Conservation (phyloP, 2,329 filamentous ascomycete genomes). For the Cladophialophora yegresii region DNA sequence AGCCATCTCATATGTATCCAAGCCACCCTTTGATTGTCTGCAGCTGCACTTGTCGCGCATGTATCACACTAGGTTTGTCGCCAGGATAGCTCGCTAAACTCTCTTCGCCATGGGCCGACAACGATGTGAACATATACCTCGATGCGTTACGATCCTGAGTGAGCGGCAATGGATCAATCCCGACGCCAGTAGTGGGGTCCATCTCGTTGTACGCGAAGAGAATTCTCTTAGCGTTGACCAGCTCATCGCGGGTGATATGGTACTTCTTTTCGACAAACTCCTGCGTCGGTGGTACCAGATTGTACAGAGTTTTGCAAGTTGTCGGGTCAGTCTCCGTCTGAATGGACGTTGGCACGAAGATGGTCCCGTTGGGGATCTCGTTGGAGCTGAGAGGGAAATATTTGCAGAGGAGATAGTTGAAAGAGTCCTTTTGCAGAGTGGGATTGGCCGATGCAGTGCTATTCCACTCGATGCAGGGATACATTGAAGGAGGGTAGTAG, state of each 20-base stretch:
- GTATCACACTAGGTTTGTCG: slow-evolving; percentile 7
- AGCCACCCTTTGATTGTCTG: slow-evolving; percentile 18
- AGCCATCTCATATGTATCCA: background rate
- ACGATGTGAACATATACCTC: slow-evolving; percentile 14
- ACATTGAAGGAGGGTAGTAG: background rate
- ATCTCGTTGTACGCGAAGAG: slow-evolving; percentile 19
- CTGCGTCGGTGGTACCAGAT: slow-evolving; percentile 7
- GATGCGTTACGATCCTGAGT: slow-evolving; percentile 17
- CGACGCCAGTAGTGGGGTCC: slow-evolving; percentile 15
- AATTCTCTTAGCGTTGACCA: slow-evolving; percentile 11
- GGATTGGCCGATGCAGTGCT: slow-evolving; percentile 5
- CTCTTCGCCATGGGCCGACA: slow-evolving; percentile 15
- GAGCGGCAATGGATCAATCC: slow-evolving; percentile 12
- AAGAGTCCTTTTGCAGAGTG: slow-evolving; percentile 6
- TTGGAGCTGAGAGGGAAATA: slow-evolving; percentile 16
- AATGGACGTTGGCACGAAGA: slow-evolving; percentile 12
- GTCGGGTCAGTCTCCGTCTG: slow-evolving; percentile 1
- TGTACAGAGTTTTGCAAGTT: slow-evolving; percentile 7
- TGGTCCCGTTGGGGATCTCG: slow-evolving; percentile 16
- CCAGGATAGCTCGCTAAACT: slow-evolving; percentile 5
- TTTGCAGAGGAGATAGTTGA: slow-evolving; percentile 18
- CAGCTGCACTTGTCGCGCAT: slow-evolving; percentile 12
- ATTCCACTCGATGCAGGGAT: slow-evolving; percentile 13
- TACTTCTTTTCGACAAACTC: slow-evolving; percentile 6
- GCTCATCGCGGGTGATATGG: slow-evolving; percentile 19